Evolutionary conservation across 2,329 filamentous ascomycete genomes (phyloP).

Genomic region (Laburnicola sp.): DNA sequence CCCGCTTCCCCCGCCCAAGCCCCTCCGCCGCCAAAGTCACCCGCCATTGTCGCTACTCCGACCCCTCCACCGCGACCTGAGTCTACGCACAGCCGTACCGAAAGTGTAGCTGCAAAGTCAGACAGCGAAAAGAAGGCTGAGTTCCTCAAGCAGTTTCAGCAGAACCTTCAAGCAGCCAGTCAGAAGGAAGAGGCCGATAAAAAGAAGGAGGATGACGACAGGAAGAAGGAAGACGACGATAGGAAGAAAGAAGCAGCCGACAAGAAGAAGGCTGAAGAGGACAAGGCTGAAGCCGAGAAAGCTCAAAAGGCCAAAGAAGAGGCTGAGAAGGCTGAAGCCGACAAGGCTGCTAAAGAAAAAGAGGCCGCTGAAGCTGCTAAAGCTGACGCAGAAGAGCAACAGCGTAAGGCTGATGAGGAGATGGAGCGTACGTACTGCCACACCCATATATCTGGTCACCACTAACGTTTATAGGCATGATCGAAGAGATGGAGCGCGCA

Average conservation of each 20-base stretch:
- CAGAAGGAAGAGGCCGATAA: conserved; percentile 63
- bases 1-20: conserved; percentile 47
- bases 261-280: conserved; percentile 48
- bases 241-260: conserved; percentile 52
- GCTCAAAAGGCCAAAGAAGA: conserved; percentile 46
- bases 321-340: conserved; percentile 36
- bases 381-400: conserved; percentile 36
- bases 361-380: conserved; percentile 37
- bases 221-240: conserved; percentile 52
- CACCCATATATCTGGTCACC: background rate
- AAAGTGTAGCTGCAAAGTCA: conserved; percentile 72
- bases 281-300: conserved; percentile 36
- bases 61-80: conserved; percentile 68
- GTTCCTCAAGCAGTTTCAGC: conserved; percentile 71
- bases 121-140: conserved; percentile 68
- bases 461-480: conserved; percentile 30
- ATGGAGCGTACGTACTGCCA: conserved; percentile 45
- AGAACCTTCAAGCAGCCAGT: conserved; percentile 48
- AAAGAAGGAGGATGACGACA: conserved; percentile 50
- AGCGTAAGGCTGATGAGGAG: conserved; percentile 54
- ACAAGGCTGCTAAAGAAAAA: conserved; percentile 39
- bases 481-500: conserved; percentile 63
- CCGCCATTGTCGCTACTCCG: conserved; percentile 70
- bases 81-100: conserved; percentile 68
- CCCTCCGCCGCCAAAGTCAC: conserved; percentile 57